These are phyloP conservation scores for Melanomma pulvis-pyrius DNA, from an alignment of 495 filamentous ascomycete species.

Conservation along the genomic window DNA sequence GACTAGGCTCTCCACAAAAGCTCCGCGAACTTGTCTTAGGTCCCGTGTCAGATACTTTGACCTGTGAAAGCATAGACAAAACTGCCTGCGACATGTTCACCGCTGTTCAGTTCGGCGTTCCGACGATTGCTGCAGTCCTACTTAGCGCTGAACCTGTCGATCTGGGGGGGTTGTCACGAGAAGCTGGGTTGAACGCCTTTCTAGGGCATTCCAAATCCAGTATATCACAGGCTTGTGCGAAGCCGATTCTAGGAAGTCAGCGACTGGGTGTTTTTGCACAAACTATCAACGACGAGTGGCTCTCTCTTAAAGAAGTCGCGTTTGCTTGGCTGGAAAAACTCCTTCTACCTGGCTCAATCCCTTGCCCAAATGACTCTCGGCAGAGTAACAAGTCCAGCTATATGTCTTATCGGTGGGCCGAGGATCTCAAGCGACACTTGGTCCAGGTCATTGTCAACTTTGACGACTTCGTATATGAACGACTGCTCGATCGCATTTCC, in stretches of 20 bases:
- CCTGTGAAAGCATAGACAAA: constrained; percentile 9
- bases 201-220: constrained; percentile 75
- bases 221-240: constrained; percentile 42
- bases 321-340: constrained; percentile 40
- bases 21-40: constrained; percentile 26
- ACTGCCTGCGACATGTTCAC: constrained; percentile 33
- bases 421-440: constrained; percentile 68
- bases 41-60: not conserved
- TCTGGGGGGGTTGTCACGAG: constrained; percentile 30
- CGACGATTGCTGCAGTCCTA: constrained; percentile 22
- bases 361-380: not conserved
- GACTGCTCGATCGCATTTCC: constrained; percentile 52
- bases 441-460: constrained; percentile 67
- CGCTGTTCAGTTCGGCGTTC: constrained; percentile 10
- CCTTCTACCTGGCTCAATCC: constrained; percentile 29
- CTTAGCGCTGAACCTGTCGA: constrained; percentile 34
- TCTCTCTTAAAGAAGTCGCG: constrained; percentile 41
- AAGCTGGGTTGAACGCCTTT: constrained; percentile 69
- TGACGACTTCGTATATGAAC: constrained; percentile 69
- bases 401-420: constrained; percentile 67
- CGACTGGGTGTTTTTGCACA: constrained; percentile 34
- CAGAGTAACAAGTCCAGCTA: constrained; percentile 57
- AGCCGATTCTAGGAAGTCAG: constrained; percentile 33
- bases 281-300: constrained; percentile 42
- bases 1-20: constrained; percentile 42